Base-by-base conservation (phyloP, 1,284 basidiomycete genomes). In the Xerocomus alliaceus region DNA sequence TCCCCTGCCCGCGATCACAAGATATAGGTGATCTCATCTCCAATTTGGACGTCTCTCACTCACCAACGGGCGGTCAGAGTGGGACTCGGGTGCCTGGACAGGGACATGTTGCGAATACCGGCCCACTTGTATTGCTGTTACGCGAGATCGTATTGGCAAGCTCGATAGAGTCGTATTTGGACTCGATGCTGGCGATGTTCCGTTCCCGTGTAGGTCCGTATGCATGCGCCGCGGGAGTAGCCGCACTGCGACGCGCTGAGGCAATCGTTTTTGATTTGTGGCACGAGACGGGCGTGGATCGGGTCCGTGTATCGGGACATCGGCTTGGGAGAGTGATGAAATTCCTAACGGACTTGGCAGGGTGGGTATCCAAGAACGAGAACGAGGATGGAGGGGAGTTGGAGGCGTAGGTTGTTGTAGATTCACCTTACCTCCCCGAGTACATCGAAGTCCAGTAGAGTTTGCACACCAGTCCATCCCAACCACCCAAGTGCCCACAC, bases 1-100 rank as follows among this genome's bases (percentile, higher is more conserved):
- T 72, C 39, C 68, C 66, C n/a, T 63, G n/a, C 7, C 68, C 66
- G 20, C 53, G 58, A 22, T 69, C 64, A 15, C 68, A 72, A 13
- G 41, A 67, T 17, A 62, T 67, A 7, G 2, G 42, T 29, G 57
- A 60, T n/a, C 15, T 70, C 45, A 59, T 72, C 29, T 31, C 26
- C 18, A n/a, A n/a, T 22, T 12, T 70, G 39, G 35, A 51, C 5
- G 32, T 62, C 29, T 53, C 62, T 41, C 34, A 3, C 15, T 1
- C 26, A 1, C 5, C 10, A 13, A 24, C 26, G 4, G 20, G n/a
- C 26, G 24, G 39, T 9, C 41, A 42, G 41, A 24, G 13, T n/a
- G n/a, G n/a, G n/a, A n/a, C n/a, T n/a, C n/a, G n/a, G n/a, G n/a
- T n/a, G n/a, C n/a, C n/a, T n/a, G n/a, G n/a, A n/a, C n/a, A n/a